phyloP scores from a whole-genome alignment of 306 rosid species.

The Quercus glauca region DNA sequence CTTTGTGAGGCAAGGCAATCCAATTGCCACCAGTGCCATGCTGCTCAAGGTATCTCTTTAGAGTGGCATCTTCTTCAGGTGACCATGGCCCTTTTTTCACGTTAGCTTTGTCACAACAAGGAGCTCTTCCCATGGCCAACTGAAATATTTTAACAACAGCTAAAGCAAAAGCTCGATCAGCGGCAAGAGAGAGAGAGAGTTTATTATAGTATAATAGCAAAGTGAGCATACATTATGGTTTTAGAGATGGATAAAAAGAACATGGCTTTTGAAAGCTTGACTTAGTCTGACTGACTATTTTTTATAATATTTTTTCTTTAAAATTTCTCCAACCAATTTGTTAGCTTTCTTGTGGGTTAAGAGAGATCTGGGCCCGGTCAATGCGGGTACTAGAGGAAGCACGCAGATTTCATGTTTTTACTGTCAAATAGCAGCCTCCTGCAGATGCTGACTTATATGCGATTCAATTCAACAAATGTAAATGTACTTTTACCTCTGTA shows the following conservation, averaged over 20 bases:
- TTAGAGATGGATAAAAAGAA: constrained; percentile 1
- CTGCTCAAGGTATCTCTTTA: constrained; percentile 44
- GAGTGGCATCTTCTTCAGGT: constrained; percentile 70
- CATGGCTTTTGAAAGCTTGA: constrained; percentile 29
- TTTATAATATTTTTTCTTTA: constrained; percentile 1
- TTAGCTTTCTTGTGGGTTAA: not conserved
- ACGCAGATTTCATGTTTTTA: constrained; percentile 22
- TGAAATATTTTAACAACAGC: not conserved
- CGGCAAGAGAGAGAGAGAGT: not conserved
- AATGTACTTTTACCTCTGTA: no score
- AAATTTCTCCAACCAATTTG: no score
- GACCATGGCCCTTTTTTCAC: constrained; percentile 90
- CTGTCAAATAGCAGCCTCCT: not conserved
- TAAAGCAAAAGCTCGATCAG: not conserved
- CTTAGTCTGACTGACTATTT: constrained; percentile 32
- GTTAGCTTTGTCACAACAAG: constrained; percentile 69
- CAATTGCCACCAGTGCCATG: constrained; percentile 54
- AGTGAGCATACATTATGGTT: not conserved
- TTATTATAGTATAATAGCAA: not conserved
- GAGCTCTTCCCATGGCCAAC: constrained; percentile 71
- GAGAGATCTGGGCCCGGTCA: constrained; percentile 16
- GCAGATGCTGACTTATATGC: not conserved
- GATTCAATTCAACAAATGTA: not conserved
- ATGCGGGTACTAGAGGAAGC: constrained; percentile 19
- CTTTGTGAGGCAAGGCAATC: constrained; percentile 66